Evolutionary conservation across 768 basidiomycete genomes (phyloP), one percentile per base, ranked within the genome.

Genomic region (Dacryopinax primogenitus): DNA sequence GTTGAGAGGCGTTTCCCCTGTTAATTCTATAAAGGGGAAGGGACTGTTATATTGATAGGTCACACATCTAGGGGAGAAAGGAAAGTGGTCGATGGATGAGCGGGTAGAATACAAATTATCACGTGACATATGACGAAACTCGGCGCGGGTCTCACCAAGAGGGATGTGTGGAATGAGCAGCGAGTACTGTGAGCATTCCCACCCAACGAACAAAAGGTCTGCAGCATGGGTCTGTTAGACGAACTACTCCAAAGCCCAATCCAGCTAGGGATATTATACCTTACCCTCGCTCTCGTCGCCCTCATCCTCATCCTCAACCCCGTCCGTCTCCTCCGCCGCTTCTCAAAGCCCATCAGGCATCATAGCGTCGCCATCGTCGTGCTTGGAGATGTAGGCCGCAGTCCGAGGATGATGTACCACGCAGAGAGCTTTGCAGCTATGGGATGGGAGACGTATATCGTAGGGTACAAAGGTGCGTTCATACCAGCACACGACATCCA

Each of bases 401-500:
- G 90, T 73, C 96, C 96, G 12, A 81, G 96, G 64, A 98, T 97
- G 91, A 95, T 97, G 91, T 97, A 97, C 74, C 96, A 99, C 70
- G 88, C 95, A 0, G 85, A 95, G 73, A 93, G 90, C 72, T 90
- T 99, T 72, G 87, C 90, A 37, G 82, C 86, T 65, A 81, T 85
- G 63, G 84, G 81, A 3, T 96, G 90, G 74, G 76, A 82, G 66
- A 92, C 91, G 1, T 83, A 84, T 69, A 72, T 99, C 18, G 82
- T 98, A 64, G 95, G 92, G 16, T 96, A 96, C 73, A 77, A 79
- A 75, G 92, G 95, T 92, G 68, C 69, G 82, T 63, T 0, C 36
- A 37, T 35, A n/a, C 65, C 65, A 67, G 13, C n/a, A 9, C 23
- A 26, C 9, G 45, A 7, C 45, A 9, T 21, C 11, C 45, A 47